phyloP scores from a whole-genome alignment of 2,329 filamentous ascomycete species.

The Alternaria hordeiaustralica region DNA sequence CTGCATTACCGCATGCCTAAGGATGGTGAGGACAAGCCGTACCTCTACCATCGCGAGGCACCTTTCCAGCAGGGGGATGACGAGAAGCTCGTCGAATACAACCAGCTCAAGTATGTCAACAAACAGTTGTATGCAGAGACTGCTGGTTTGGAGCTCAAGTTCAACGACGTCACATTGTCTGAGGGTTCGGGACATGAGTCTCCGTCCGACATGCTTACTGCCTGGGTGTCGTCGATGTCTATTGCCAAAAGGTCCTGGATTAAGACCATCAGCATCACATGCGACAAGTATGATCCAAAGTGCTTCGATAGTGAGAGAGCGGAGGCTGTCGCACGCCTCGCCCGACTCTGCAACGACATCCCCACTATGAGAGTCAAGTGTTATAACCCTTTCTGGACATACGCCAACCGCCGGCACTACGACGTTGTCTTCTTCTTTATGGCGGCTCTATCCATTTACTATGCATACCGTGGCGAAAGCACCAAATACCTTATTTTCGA shows the following conservation, averaged over 20 bases:
- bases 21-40: not conserved
- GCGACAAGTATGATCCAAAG: not conserved
- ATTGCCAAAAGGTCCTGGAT: not conserved
- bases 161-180: not conserved
- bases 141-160: not conserved
- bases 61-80: not conserved
- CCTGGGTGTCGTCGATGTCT: not conserved
- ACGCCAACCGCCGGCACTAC: not conserved
- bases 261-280: not conserved
- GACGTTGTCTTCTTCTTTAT: not conserved
- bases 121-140: not conserved
- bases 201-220: not conserved
- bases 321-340: not conserved
- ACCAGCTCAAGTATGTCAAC: not conserved
- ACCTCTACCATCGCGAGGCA: not conserved
- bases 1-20: not conserved
- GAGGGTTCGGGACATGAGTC: not conserved
- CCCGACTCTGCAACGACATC: not conserved
- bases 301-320: not conserved
- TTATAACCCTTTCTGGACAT: not conserved
- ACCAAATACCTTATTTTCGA: not conserved
- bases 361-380: not conserved
- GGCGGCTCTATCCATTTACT: not conserved
- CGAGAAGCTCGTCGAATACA: not conserved
- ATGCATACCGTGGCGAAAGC: not conserved